Conservation (phyloP, 345 rosid species). For the Cardamine occulta region DNA sequence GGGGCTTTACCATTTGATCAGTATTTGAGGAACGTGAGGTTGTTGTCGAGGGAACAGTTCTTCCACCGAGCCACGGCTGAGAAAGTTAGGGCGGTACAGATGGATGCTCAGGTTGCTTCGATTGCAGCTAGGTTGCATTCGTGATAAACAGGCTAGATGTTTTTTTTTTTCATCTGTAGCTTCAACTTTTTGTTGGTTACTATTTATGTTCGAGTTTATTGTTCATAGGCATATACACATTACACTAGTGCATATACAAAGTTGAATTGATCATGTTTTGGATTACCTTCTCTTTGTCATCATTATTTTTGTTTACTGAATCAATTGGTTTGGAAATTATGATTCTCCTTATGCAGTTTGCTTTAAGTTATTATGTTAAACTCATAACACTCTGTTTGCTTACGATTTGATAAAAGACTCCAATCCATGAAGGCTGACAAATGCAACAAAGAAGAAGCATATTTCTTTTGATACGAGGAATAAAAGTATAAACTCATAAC, state of each 20-base stretch:
- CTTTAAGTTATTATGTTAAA: not conserved
- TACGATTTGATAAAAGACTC: not conserved
- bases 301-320: not conserved
- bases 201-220: slow-evolving; percentile 4
- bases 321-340: not conserved
- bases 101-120: slow-evolving; percentile 87
- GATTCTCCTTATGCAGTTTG: not conserved
- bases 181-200: not conserved
- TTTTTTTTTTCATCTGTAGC: not conserved
- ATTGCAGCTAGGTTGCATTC: slow-evolving; percentile 71
- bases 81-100: slow-evolving; percentile 74
- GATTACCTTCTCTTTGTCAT: slow-evolving; percentile 19
- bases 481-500: slow-evolving; percentile 5
- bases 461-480: not conserved
- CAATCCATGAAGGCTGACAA: not conserved
- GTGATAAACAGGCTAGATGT: not conserved
- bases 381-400: not conserved
- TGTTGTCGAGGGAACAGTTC: slow-evolving; percentile 92
- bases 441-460: not conserved
- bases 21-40: slow-evolving; percentile 84
- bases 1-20: slow-evolving; percentile 74
- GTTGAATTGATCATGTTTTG: slow-evolving; percentile 2
- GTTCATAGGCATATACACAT: not conserved
- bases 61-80: slow-evolving; percentile 78
- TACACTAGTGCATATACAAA: not conserved